Evolutionary conservation across 2,329 filamentous ascomycete genomes (phyloP).

Genomic region (Rutstroemia sp.): DNA sequence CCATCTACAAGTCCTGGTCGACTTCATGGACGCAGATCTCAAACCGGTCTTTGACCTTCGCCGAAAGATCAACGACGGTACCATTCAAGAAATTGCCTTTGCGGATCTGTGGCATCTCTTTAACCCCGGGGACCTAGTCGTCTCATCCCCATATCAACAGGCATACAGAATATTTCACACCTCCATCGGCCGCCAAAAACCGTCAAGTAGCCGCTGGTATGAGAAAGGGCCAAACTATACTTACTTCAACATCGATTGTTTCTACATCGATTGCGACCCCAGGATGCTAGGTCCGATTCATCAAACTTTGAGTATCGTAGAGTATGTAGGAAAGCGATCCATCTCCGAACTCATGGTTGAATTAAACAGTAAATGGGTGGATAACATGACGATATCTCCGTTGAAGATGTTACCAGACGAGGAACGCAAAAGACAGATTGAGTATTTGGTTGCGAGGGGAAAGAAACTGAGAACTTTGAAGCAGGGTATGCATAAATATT

Average conservation of each 20-base stretch:
- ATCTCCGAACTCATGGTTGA: neutral
- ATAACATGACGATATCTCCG: neutral
- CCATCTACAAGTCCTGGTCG: neutral
- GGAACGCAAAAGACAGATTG: neutral
- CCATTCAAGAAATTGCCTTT: neutral
- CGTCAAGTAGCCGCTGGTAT: neutral
- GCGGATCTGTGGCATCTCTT: constrained; percentile 9
- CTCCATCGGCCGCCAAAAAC: neutral
- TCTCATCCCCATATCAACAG: neutral
- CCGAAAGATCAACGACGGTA: neutral
- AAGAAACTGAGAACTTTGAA: neutral
- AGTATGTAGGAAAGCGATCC: neutral
- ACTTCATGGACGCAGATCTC: constrained; percentile 8
- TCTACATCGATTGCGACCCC: neutral
- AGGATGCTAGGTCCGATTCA: neutral
- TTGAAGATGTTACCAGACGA: neutral
- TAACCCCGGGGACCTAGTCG: constrained; percentile 4
- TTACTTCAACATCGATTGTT: constrained; percentile 1
- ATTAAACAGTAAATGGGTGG: neutral
- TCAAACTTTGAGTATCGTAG: neutral
- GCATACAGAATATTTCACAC: constrained; percentile 4
- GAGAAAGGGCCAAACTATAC: neutral
- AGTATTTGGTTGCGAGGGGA: neutral
- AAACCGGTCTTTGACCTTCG: constrained; percentile 4
- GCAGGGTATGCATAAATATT: neutral